A percentile compares a stretch with the other conserved stretches of the same genome.
Evolutionary conservation across 768 basidiomycete genomes (phyloP).

Genomic region (Boletus sp.): DNA sequence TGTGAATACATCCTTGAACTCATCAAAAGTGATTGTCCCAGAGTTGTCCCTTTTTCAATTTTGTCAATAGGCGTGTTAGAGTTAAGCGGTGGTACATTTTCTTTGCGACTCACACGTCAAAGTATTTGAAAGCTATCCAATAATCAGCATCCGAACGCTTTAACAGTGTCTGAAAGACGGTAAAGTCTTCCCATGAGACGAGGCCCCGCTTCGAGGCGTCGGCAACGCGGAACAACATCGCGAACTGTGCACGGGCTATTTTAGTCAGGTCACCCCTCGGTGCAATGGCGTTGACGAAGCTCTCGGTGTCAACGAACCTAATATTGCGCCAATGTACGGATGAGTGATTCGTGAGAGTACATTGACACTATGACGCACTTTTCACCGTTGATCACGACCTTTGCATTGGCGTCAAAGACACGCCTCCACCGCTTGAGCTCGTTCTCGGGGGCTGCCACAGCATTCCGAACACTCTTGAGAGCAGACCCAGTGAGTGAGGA

Average conservation of each 20-base stretch:
- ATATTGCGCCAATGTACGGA: conserved; percentile 4
- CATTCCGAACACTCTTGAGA: conserved; percentile 63
- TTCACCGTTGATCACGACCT: conserved; percentile 65
- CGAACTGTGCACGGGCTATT: conserved; percentile 86
- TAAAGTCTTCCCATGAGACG: conserved; percentile 94
- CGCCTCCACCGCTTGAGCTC: conserved; percentile 89
- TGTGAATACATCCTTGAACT: conserved; percentile 90
- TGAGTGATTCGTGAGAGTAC: conserved; percentile 20
- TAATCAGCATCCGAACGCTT: conserved; percentile 97
- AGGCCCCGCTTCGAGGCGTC: conserved; percentile 72
- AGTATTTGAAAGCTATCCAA: conserved; percentile 94
- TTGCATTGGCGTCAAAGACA: conserved; percentile 82
- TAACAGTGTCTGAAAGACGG: conserved; percentile 88
- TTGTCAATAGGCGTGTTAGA: conserved; percentile 7
- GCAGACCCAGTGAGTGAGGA: conserved; percentile 50
- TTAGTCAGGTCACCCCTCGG: conserved; percentile 80
- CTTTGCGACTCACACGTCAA: conserved; percentile 74
- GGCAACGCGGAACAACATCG: conserved; percentile 85
- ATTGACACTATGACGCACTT: conserved; percentile 53
- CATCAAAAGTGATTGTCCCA: conserved; percentile 90
- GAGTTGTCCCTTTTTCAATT: conserved; percentile 83
- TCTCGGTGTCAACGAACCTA: conserved; percentile 83
- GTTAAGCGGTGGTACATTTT: neutral
- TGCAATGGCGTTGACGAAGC: conserved; percentile 94
- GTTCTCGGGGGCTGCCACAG: conserved; percentile 68